phyloP scores from a whole-genome alignment of 441 rosid genomes.

The Mallotus repandus region DNA sequence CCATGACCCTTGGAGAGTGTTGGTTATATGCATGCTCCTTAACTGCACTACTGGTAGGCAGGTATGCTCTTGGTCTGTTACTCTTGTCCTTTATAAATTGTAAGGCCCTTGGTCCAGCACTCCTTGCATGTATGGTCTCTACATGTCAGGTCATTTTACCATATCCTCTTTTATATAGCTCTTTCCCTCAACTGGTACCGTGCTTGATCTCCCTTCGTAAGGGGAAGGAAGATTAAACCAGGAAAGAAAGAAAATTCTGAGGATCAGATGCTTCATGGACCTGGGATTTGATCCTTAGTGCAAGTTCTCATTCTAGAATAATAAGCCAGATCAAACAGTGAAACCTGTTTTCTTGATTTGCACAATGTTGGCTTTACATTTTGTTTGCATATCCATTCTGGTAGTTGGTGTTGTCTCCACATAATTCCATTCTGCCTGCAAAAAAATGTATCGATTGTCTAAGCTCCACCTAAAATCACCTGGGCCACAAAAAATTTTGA shows the following conservation, averaged over 20 bases:
- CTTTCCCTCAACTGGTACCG: no score
- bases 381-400: neutral
- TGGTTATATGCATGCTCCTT: slow-evolving; percentile 81
- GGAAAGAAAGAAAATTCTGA: no score
- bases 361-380: neutral
- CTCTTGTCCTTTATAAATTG: neutral
- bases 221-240: no score
- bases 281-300: no score
- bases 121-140: no score
- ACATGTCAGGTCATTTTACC: no score
- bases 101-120: no score
- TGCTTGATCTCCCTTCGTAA: no score
- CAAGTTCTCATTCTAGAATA: neutral
- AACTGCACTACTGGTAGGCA: slow-evolving; percentile 62
- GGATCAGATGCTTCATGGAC: no score
- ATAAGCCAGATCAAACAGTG: neutral
- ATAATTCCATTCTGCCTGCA: neutral
- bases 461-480: neutral
- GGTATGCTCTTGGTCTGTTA: slow-evolving; percentile 29
- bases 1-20: slow-evolving; percentile 76
- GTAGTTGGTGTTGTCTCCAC: neutral
- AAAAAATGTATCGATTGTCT: neutral
- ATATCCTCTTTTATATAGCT: no score
- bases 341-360: neutral
- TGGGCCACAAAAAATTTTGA: no score